Conservation (phyloP, 108 stramenopile genomes). For the Aurantiochytrium sp. region DNA sequence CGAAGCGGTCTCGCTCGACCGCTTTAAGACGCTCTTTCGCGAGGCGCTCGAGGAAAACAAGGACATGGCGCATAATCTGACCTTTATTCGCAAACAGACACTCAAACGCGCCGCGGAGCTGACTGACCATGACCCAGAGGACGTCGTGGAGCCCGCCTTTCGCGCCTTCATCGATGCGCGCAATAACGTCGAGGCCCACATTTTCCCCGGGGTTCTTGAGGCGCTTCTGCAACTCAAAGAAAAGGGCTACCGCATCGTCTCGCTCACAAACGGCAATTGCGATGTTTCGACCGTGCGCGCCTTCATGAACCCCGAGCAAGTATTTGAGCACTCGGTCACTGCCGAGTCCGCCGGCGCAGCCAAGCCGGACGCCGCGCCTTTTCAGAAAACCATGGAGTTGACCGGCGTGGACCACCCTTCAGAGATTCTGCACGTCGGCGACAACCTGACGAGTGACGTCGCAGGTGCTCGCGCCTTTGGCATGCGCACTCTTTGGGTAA, state of each 20-base stretch:
- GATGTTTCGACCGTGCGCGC: background rate
- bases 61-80: background rate
- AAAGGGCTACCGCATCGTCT: background rate
- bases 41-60: background rate
- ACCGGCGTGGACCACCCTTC: background rate
- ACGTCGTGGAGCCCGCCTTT: background rate
- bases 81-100: background rate
- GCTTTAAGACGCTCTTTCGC: background rate
- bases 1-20: background rate
- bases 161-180: background rate
- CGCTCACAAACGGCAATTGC: conserved; percentile 2
- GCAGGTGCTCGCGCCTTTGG: background rate
- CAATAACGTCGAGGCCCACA: background rate
- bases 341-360: background rate
- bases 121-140: background rate
- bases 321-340: background rate
- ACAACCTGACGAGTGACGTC: background rate
- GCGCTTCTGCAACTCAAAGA: background rate
- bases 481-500: conserved; percentile 4
- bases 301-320: background rate
- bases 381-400: background rate
- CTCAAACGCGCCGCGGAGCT: background rate
- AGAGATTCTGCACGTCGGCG: background rate
- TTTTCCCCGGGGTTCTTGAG: background rate
- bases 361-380: background rate